These are phyloP conservation scores for Scolecobasidium constrictum DNA, from an alignment of 2,329 filamentous ascomycete genomes.

Conservation along the genomic window DNA sequence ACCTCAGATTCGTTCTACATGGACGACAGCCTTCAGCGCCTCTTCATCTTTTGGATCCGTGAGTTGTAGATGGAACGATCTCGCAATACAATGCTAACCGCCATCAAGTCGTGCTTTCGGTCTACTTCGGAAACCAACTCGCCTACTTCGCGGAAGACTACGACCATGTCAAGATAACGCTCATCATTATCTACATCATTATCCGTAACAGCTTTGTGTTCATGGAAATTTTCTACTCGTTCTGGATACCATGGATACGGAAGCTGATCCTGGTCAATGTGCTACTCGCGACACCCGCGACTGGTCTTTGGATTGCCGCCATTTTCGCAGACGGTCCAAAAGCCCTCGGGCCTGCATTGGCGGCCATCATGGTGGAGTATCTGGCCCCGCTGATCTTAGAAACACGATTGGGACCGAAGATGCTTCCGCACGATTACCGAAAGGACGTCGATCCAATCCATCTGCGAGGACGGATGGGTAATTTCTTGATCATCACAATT, in stretches of 20 bases:
- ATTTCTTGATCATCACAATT: slow-evolving; percentile 14
- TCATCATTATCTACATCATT: slow-evolving; percentile 11
- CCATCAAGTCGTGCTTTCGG: slow-evolving; percentile 12
- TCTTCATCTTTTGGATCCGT: slow-evolving; percentile 13
- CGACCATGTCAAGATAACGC: neutral
- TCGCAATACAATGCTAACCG: too few relatives aligned
- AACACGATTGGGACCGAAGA: neutral
- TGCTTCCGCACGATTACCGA: slow-evolving; percentile 2
- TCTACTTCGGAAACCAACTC: slow-evolving; percentile 13
- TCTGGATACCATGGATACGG: slow-evolving; percentile 9
- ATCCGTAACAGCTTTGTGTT: slow-evolving; percentile 4
- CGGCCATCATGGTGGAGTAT: slow-evolving; percentile 7
- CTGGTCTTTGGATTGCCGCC: neutral
- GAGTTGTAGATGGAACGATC: too few relatives aligned
- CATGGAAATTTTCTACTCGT: slow-evolving; percentile 5
- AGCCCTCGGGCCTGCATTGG: neutral
- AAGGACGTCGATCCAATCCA: slow-evolving; percentile 5
- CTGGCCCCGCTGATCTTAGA: neutral
- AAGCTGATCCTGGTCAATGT: neutral
- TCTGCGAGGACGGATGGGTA: neutral
- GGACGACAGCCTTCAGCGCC: slow-evolving; percentile 11
- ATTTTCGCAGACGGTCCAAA: neutral
- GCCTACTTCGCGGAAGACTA: slow-evolving; percentile 9
- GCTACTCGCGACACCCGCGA: neutral
- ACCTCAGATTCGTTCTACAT: neutral